Evolutionary conservation across 208 protist species (phyloP).

Genomic region (Lotmaria passim): DNA sequence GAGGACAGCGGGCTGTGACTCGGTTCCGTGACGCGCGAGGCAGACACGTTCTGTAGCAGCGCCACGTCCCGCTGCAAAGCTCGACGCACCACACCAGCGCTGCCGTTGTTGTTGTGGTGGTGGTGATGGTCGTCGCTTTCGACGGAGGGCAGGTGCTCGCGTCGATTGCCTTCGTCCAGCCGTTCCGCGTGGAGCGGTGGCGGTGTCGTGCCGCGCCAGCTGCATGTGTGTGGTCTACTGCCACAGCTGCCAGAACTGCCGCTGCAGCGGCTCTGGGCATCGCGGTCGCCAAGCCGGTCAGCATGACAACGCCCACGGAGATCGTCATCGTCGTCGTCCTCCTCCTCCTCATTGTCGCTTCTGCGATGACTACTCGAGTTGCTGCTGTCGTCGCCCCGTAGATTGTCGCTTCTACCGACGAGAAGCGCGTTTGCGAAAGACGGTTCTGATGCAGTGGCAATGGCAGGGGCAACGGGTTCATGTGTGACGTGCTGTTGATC

Average conservation of each 20-base stretch:
- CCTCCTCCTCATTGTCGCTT: neutral
- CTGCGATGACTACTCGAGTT: neutral
- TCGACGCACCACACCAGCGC: neutral
- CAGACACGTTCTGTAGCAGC: neutral
- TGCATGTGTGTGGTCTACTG: neutral
- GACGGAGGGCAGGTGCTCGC: neutral
- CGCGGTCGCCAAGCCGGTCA: neutral
- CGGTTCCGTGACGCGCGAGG: neutral
- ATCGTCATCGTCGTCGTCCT: neutral
- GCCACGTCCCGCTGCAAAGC: neutral
- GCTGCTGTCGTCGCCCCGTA: neutral
- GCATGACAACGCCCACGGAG: neutral
- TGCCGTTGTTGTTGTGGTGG: neutral
- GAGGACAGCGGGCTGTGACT: constrained; percentile 12
- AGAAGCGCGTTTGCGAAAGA: too few species aligned
- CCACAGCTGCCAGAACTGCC: neutral
- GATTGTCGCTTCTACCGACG: too few species aligned
- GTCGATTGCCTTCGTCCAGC: neutral
- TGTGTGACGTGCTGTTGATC: constrained; percentile 8
- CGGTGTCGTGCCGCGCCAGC: constrained; percentile 1
- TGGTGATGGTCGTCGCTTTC: neutral
- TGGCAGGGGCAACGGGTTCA: constrained; percentile 6
- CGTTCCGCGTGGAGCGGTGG: neutral
- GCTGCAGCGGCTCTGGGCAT: neutral
- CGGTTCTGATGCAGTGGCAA: neutral